Base-by-base conservation (phyloP, 108 stramenopile genomes). In the Cyclostephanos tholiformis region DNA sequence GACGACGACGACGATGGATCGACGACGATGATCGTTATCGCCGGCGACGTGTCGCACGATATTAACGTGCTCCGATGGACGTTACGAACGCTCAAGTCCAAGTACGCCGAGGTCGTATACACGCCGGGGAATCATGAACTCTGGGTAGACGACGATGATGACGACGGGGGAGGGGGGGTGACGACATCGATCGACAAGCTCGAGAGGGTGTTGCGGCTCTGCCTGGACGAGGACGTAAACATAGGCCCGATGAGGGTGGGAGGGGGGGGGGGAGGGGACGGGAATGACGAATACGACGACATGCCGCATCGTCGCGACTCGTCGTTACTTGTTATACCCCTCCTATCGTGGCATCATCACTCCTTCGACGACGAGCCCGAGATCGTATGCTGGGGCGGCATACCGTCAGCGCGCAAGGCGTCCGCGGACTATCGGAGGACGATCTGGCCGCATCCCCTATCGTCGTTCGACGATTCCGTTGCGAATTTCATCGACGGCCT, bases 21-120 rank as follows among this genome's bases (percentile, higher is more conserved):
- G 50, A n/a, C 58, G 36, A 76, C 75, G 1, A 64, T 81, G 70
- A 76, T 81, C 19, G 41, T 81, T 4, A 53, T 81, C 4, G 80
- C 80, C 17, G 80, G 80, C 4, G 80, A 81, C 60, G 70, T 81
- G 25, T 76, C 75, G 6, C 80, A 81, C 39, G 75, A 81, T 62
- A 22, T 76, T 39, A 29, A 51, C 10, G 76, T 81, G 32, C 38
- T 81, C 16, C 75, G 61, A 52, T 76, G 75, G 75, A 81, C 80
- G 12, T 81, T 81, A 23, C 80, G 63, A n/a, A 70, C 75, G 48
- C 61, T 81, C 23, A 81, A 76, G 56, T 11, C 38, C 26, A 71
- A 25, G 6, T 81, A 75, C 51, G 69, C 63, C 5, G 80, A 76
- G 59, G 80, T 81, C 29, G 69, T 75, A 8, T 81, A 71, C 51